Evolutionary conservation across 2,329 filamentous ascomycete species (phyloP), one percentile per base, ranked within the genome.

Genomic region (Incumbomyces lentus): DNA sequence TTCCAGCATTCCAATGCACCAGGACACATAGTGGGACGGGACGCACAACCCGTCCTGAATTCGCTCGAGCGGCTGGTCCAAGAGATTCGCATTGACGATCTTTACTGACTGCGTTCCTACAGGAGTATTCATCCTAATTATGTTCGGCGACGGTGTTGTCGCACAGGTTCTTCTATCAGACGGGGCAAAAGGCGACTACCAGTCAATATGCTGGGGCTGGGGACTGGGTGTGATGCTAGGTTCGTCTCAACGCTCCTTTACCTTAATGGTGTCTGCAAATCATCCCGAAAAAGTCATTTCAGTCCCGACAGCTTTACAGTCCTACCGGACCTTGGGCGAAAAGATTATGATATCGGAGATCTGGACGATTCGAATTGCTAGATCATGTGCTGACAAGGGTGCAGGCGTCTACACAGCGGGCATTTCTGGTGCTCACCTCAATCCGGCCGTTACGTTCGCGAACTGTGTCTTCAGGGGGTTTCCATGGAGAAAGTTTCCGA

Each of bases 91-190:
- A 6, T 11, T 26, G 17, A 13, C 8, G 75, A 76, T 46, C 76
- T 84, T 14, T 81, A 80, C 3, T 81, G 85, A 60, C 35, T 12
- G 5, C 11, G 5, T 18, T 26, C 38, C 16, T 6, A 13, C 18
- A 33, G 40, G 80, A 6, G 81, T 77, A 11, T 79, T 86, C 66
- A 72, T 82, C 46, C 62, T 86, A 51, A 68, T 86, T 49, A 64
- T 85, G 34, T 86, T 86, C 55, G 82, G 82, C 3, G 76, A 85
- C 50, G 81, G 79, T n/a, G 77, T 78, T 46, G 78, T 85, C 16
- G 82, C 82, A 2, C 82, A 86, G 60, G 81, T 84, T 1, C 65
- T 79, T 0, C 69, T 86, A 7, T 81, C 76, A 48, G 52, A 59
- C 34, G 59, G 55, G 10, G 51, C 61, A 45, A 68, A 66, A 41